Percentiles rank a stretch among this genome's conserved stretches.
Conservation (phyloP, 164 flowering plant genomes). For the Hamamelis virginiana region DNA sequence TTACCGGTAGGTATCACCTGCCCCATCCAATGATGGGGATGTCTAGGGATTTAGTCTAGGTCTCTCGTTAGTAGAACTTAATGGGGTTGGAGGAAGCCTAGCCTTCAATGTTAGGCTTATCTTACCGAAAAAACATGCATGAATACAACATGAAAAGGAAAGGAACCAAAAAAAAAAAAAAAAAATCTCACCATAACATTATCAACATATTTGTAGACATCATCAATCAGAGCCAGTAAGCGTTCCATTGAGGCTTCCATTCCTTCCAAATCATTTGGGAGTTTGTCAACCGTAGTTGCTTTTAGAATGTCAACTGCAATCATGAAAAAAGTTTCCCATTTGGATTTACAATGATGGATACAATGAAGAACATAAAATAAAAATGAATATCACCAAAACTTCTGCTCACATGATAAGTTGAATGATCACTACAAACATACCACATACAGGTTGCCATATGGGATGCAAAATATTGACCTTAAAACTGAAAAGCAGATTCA, state of each 20-base stretch:
- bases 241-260: slow-evolving; percentile 90
- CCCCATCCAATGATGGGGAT: neutral
- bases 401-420: too few relatives aligned
- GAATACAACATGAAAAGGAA: too few relatives aligned
- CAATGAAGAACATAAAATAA: neutral
- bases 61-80: neutral
- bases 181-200: slow-evolving; percentile 78
- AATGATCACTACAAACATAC: too few relatives aligned
- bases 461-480: too few relatives aligned
- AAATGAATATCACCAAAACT: too few relatives aligned
- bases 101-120: neutral
- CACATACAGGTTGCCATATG: too few relatives aligned
- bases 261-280: slow-evolving; percentile 95
- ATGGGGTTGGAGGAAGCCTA: neutral
- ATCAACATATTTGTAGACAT: slow-evolving; percentile 87
- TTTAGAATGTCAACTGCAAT: slow-evolving; percentile 78
- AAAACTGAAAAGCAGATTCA: too few relatives aligned
- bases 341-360: neutral
- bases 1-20: neutral
- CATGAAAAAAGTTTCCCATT: neutral
- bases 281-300: slow-evolving; percentile 71
- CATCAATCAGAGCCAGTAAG: slow-evolving; percentile 72
- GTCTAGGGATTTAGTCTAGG: neutral
- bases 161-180: neutral
- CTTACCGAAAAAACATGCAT: neutral